Evolutionary conservation across 352 stramenopile genomes (phyloP), one percentile per base, ranked within the genome.

Genomic region (Phytopythium sindhum): DNA sequence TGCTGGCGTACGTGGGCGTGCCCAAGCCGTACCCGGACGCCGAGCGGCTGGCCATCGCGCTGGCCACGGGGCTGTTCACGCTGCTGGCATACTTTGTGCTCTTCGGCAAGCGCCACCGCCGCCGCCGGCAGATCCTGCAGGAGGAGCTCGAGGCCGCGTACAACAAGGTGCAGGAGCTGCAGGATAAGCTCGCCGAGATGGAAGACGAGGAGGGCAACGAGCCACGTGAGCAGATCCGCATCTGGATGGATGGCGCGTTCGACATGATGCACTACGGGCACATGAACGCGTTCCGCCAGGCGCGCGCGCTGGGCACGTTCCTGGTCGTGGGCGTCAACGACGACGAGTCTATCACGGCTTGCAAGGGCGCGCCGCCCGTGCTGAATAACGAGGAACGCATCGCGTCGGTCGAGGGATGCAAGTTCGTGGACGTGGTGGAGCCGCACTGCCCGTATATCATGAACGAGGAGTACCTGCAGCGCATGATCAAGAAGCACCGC

Each of bases 241-340:
- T 99, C 66, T 99, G 98, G 86, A 98, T 99, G 91, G 97, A 99
- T 67, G 97, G 97, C 56, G 97, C 96, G 31, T 99, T 99, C 75
- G 97, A 99, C 75, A 96, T 99, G 83, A 98, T 99, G 93, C 97
- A 99, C 77, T 99, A 98, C 75, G 97, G 97, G 28, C 97, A 99
- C 80, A 99, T 99, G 96, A 99, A 99, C 78, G 97, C 97, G 12
- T 99, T 99, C 83, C 95, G 97, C 33, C 92, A 99, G 63, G 97
- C 91, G 41, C 77, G 91, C 52, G 90, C 96, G 11, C 81, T 99
- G 7, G 97, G 97, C 28, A 99, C 97, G 61, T 96, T 98, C 71
- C 79, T 99, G 0, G 93, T 99, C 39, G 97, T 99, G 3, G 97
- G 97, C n/a, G 91, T 99, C 24, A 99, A 99, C 73, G 97, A 96